phyloP scores from a whole-genome alignment of 2,329 filamentous ascomycete genomes.

The Didymella segeticola region DNA sequence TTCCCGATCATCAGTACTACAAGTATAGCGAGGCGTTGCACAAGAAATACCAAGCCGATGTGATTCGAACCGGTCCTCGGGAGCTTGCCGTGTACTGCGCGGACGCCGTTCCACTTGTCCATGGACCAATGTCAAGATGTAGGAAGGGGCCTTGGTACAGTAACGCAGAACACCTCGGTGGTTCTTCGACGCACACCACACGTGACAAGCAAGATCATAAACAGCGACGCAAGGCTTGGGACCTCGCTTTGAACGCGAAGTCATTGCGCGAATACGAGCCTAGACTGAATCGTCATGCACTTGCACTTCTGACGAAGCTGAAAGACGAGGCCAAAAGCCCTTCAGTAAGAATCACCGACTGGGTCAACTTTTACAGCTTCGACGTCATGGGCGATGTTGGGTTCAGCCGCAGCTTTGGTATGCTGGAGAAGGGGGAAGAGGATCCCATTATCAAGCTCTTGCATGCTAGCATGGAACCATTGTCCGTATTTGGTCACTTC shows the following conservation, averaged over 20 bases:
- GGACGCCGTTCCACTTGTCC: constrained; percentile 39
- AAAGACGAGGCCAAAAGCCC: constrained; percentile 26
- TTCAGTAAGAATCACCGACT: constrained; percentile 38
- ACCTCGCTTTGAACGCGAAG: constrained; percentile 42
- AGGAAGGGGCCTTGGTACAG: constrained; percentile 40
- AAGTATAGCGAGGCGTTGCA: constrained; percentile 33
- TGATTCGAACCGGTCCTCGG: constrained; percentile 44
- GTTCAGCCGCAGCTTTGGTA: constrained; percentile 52
- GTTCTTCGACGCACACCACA: constrained; percentile 35
- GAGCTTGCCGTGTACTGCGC: constrained; percentile 41
- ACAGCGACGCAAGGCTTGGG: constrained; percentile 42
- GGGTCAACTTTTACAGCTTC: constrained; percentile 53
- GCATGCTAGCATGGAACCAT: constrained; percentile 32
- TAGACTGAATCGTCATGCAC: constrained; percentile 39
- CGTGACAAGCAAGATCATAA: constrained; percentile 41
- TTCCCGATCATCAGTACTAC: constrained; percentile 34
- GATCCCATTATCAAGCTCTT: constrained; percentile 35
- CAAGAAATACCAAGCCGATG: constrained; percentile 38
- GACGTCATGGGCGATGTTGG: constrained; percentile 59
- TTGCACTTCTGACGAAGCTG: constrained; percentile 33
- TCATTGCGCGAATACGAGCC: constrained; percentile 47
- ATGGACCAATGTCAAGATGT: constrained; percentile 40
- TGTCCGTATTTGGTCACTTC: constrained; percentile 32
- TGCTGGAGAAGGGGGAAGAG: constrained; percentile 42
- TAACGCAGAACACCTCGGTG: constrained; percentile 22